A percentile compares a stretch with the other conserved stretches of the same genome.
phyloP scores from a whole-genome alignment of 2,329 filamentous ascomycete species.

The Curvularia sp. region DNA sequence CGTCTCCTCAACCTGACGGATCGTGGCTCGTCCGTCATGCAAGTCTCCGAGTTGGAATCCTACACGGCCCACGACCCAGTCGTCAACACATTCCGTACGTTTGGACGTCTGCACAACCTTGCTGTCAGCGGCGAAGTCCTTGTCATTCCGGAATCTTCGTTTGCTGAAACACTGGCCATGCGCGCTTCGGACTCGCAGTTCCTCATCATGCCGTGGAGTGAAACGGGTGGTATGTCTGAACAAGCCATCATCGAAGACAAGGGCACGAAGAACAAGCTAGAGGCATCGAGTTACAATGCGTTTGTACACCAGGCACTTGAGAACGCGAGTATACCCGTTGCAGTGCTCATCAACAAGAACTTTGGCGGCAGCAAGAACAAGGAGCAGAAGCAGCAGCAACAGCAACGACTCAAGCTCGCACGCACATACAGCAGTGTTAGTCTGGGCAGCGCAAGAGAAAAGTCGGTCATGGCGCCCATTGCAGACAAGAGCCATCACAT shows the following conservation, averaged over 20 bases:
- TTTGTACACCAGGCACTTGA: constrained; percentile 76
- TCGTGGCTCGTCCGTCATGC: constrained; percentile 94
- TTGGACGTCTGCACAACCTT: constrained; percentile 83
- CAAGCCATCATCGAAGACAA: constrained; percentile 59
- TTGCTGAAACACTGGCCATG: constrained; percentile 75
- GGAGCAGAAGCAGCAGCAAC: constrained; percentile 25
- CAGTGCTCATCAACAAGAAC: constrained; percentile 79
- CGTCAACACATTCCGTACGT: constrained; percentile 88
- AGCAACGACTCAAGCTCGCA: constrained; percentile 24
- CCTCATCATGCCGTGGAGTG: constrained; percentile 88
- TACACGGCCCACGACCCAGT: constrained; percentile 73
- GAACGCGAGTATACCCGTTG: constrained; percentile 70
- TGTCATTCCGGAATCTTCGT: constrained; percentile 78
- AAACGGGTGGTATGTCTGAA: constrained; percentile 77
- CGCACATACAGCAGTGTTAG: constrained; percentile 44
- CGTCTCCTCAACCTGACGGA: constrained; percentile 87
- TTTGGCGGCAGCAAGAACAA: constrained; percentile 61
- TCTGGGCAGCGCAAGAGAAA: constrained; percentile 65
- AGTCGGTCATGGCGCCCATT: constrained; percentile 62
- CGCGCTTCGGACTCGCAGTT: constrained; percentile 69
- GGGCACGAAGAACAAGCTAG: constrained; percentile 65
- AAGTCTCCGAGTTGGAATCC: constrained; percentile 82
- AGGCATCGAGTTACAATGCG: constrained; percentile 68
- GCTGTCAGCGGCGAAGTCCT: constrained; percentile 82
- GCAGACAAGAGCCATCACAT: constrained; percentile 78